Percentiles rank a stretch among this genome's conserved stretches.
Evolutionary conservation across 2,329 filamentous ascomycete species (phyloP).

Genomic region (Exophiala sideris): DNA sequence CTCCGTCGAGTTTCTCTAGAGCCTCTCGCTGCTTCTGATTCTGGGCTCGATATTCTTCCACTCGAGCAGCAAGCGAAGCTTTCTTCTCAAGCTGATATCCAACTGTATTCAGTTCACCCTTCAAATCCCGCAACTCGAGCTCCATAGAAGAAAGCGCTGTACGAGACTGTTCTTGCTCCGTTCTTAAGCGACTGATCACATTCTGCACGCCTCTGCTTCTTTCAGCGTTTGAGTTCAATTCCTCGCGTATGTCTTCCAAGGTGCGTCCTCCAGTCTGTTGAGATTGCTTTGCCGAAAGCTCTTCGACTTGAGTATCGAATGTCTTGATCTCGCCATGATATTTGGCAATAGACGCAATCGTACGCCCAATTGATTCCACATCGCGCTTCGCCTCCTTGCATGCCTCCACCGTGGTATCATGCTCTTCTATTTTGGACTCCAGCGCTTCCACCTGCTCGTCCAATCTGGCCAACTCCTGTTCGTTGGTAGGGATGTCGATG

Average conservation of each 20-base stretch:
- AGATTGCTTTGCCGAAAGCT: constrained; percentile 72
- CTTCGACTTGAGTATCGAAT: constrained; percentile 69
- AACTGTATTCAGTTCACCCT: constrained; percentile 67
- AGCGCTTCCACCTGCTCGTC: constrained; percentile 61
- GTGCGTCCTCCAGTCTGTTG: constrained; percentile 63
- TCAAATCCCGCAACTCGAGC: constrained; percentile 71
- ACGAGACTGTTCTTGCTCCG: constrained; percentile 68
- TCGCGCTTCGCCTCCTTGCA: constrained; percentile 65
- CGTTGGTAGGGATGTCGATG: constrained; percentile 66
- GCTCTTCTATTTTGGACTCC: constrained; percentile 61
- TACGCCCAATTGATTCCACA: constrained; percentile 71
- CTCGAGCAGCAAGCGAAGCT: constrained; percentile 63
- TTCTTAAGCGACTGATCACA: constrained; percentile 62
- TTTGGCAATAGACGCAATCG: constrained; percentile 71
- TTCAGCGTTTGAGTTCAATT: constrained; percentile 65
- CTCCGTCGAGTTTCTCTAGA: constrained; percentile 67
- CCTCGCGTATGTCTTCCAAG: constrained; percentile 78
- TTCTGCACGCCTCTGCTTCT: constrained; percentile 63
- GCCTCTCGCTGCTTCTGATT: constrained; percentile 65
- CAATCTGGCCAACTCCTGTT: constrained; percentile 60
- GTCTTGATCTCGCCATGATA: constrained; percentile 68
- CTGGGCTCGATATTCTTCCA: constrained; percentile 69
- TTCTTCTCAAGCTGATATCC: constrained; percentile 79
- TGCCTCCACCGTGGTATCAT: constrained; percentile 64
- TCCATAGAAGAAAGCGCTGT: constrained; percentile 68